These are phyloP conservation scores for Babesia ovata DNA, from an alignment of 169 alveolate species.

Conservation along the genomic window DNA sequence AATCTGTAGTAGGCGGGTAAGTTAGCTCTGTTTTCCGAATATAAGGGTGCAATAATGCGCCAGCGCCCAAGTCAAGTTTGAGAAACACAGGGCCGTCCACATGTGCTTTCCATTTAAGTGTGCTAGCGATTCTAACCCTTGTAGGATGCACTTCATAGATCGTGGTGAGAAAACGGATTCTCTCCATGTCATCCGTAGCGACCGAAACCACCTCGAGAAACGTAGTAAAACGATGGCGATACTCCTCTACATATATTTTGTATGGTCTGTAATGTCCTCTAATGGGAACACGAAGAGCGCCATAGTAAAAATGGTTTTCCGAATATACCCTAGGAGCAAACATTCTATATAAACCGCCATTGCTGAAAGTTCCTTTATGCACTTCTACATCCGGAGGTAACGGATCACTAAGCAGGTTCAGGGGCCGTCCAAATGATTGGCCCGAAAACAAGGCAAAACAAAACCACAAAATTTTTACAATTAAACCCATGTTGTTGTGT, in stretches of 20 bases:
- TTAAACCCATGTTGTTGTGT: no score
- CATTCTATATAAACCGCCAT: slow-evolving; percentile 16
- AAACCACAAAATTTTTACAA: no score
- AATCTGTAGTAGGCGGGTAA: background rate
- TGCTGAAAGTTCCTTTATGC: background rate
- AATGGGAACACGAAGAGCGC: background rate
- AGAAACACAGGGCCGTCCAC: slow-evolving; percentile 4
- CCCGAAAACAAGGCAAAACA: no score
- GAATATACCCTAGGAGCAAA: background rate
- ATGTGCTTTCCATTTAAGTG: background rate
- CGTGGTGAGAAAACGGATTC: background rate
- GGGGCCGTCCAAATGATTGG: background rate
- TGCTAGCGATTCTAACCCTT: background rate
- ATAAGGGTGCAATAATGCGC: slow-evolving; percentile 1
- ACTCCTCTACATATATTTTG: slow-evolving; percentile 1
- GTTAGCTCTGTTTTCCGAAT: background rate
- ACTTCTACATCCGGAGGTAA: background rate
- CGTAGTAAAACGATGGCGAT: background rate
- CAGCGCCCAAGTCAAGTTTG: background rate
- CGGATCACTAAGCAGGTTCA: background rate
- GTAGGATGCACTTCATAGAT: background rate
- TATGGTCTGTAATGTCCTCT: background rate
- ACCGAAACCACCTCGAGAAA: background rate
- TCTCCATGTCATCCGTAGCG: no score
- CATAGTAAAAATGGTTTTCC: background rate